Evolutionary conservation across 2,329 filamentous ascomycete species (phyloP).

Genomic region (Atkinsonella texensis): DNA sequence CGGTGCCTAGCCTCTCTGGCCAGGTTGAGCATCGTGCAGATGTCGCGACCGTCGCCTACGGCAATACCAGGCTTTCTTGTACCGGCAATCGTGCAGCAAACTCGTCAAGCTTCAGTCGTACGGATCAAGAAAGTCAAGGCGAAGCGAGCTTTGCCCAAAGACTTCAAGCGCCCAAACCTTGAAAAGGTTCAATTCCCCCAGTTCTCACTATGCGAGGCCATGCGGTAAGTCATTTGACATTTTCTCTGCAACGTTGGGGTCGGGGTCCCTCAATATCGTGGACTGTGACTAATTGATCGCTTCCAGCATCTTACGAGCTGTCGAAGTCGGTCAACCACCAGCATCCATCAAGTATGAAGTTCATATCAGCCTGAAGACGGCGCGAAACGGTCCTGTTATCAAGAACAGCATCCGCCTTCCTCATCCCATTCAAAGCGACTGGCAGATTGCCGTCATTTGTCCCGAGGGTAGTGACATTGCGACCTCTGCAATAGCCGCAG

Average conservation of each 20-base stretch:
- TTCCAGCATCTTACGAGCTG: slow-evolving; percentile 72
- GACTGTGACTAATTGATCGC: slow-evolving; percentile 1
- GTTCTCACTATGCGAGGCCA: slow-evolving; percentile 81
- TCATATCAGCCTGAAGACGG: slow-evolving; percentile 67
- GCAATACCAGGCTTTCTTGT: slow-evolving; percentile 37
- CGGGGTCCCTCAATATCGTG: not conserved
- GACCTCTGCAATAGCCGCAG: slow-evolving; percentile 61
- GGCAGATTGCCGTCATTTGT: slow-evolving; percentile 82
- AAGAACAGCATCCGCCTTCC: slow-evolving; percentile 82
- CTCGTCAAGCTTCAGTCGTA: slow-evolving; percentile 28
- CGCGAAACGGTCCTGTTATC: slow-evolving; percentile 76
- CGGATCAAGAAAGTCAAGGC: slow-evolving; percentile 41
- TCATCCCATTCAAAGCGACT: slow-evolving; percentile 78
- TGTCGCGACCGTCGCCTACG: slow-evolving; percentile 28
- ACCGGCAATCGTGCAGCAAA: slow-evolving; percentile 34
- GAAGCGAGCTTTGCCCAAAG: slow-evolving; percentile 51
- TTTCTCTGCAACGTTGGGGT: not conserved
- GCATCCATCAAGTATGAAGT: slow-evolving; percentile 76
- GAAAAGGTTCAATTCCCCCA: slow-evolving; percentile 49
- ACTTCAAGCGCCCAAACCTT: slow-evolving; percentile 53
- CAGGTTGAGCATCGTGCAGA: slow-evolving; percentile 32
- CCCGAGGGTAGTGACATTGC: slow-evolving; percentile 67
- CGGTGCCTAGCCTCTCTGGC: slow-evolving; percentile 44
- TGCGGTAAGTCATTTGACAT: slow-evolving; percentile 47
- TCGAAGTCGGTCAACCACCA: slow-evolving; percentile 75